Percentiles rank a stretch among this genome's conserved stretches.
These are phyloP conservation scores for Musa schizocarpa DNA, from an alignment of 176 grass and related monocot genomes.

Conservation along the genomic window DNA sequence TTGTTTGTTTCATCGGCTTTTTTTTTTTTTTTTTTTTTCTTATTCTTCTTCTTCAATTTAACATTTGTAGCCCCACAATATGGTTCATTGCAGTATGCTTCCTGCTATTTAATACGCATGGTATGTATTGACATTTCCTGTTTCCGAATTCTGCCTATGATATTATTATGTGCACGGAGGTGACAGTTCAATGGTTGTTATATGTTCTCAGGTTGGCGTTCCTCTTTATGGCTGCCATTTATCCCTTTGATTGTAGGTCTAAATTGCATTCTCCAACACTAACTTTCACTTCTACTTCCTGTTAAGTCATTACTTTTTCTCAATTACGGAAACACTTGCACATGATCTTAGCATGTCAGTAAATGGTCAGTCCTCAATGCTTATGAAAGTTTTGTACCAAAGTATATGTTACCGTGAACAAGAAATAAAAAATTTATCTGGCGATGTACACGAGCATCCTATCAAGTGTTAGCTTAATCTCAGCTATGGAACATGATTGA, in stretches of 20 bases:
- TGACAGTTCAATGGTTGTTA: neutral
- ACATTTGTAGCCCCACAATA: neutral
- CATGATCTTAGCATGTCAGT: no score
- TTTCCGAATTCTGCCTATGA: neutral
- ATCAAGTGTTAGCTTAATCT: no score
- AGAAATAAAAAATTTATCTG: no score
- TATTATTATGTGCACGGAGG: neutral
- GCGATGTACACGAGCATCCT: no score
- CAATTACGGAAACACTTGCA: no score
- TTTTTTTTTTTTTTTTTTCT: neutral
- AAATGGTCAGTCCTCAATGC: no score
- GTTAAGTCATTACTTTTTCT: neutral
- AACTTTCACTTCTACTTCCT: neutral
- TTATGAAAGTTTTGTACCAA: no score
- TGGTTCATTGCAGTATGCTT: conserved; percentile 12
- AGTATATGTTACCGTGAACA: no score
- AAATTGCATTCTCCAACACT: neutral
- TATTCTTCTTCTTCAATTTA: neutral
- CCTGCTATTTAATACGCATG: conserved; percentile 15
- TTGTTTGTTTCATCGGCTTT: neutral
- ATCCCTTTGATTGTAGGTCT: conserved; percentile 12
- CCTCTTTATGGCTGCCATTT: conserved; percentile 10
- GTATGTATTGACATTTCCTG: neutral
- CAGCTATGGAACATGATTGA: no score
- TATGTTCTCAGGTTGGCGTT: conserved; percentile 8